A percentile compares a stretch with the other conserved stretches of the same genome.
Evolutionary conservation across 352 stramenopile genomes (phyloP).

Genomic region (Phytophthora palmivora): DNA sequence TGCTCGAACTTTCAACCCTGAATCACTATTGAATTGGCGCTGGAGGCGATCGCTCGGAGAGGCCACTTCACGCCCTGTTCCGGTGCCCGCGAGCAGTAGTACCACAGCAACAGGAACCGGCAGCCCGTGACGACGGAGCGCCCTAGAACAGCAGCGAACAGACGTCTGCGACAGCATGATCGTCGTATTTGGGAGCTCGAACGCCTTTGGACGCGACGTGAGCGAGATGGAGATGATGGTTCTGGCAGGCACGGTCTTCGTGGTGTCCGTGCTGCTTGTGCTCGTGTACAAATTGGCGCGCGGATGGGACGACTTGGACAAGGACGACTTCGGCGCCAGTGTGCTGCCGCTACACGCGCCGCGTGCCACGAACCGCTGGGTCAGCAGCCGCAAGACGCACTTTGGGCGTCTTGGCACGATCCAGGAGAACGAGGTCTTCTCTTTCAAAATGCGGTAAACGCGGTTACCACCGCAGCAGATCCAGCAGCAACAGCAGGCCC

Average conservation of each 20-base stretch:
- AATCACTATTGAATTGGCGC: constrained; percentile 35
- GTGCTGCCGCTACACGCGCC: constrained; percentile 51
- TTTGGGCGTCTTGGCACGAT: constrained; percentile 78
- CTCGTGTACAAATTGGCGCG: constrained; percentile 80
- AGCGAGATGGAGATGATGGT: constrained; percentile 77
- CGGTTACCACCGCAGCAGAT: constrained; percentile 6
- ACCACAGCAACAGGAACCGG: constrained; percentile 4
- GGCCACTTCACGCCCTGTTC: constrained; percentile 3
- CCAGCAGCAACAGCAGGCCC: neutral
- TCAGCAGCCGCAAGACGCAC: constrained; percentile 66
- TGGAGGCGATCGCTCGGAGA: constrained; percentile 8
- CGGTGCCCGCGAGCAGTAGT: constrained; percentile 2
- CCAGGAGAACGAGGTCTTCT: constrained; percentile 71
- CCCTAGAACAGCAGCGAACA: constrained; percentile 7
- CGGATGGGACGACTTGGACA: constrained; percentile 67
- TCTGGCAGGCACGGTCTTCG: constrained; percentile 70
- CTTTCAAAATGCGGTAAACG: constrained; percentile 69
- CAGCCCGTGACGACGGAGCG: constrained; percentile 20
- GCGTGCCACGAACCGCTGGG: constrained; percentile 66
- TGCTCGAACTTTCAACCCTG: constrained; percentile 21
- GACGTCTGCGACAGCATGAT: constrained; percentile 50
- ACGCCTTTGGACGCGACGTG: constrained; percentile 75
- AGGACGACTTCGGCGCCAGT: constrained; percentile 46
- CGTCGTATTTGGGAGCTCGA: constrained; percentile 75
- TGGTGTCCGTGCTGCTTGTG: constrained; percentile 75